Evolutionary conservation across 2,329 filamentous ascomycete genomes (phyloP), one percentile per base, ranked within the genome.

Genomic region (Rhynchosporium graminicola): DNA sequence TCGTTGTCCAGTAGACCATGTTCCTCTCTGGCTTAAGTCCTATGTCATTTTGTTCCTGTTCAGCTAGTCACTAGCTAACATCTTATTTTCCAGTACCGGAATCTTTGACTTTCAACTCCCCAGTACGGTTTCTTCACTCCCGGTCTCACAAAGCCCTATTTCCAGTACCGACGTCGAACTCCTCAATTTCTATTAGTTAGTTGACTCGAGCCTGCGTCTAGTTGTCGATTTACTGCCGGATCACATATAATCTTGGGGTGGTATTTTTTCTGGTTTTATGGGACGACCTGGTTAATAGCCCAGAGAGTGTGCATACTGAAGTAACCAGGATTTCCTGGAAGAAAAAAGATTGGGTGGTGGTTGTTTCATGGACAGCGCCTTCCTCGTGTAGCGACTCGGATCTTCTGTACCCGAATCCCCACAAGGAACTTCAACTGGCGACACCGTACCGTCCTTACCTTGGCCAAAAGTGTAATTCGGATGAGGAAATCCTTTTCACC

Each of bases 401-500:
- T 40, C 20, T 54, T 33, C 36, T 42, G 57, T 26, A 26, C 40
- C 57, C 57, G 13, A n/a, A 36, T 33, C 7, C 20, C 10, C 20
- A 15, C 48, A 31, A 51, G 48, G 31, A 51, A 51, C 7, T 15
- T 20, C 50, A 20, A 54, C 15, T 54, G 15, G 50, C 50, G 15
- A 54, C 28, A 40, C 31, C 47, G 47, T 31, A 36, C 36, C 26
- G 52, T 45, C 33, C 57, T 47, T 20, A 47, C 13, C 28, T 15
- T 45, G 31, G 36, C 29, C 13, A 29, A 31, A 9, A 31, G 38
- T 28, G 42, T 12, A 20, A 12, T 63, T 60, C 63, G 68, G 63
- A 70, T 70, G 65, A 62, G 40, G 54, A 40, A 52, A 58, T 57
- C 55, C 60, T 67, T 43, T 57, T 47, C 13, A 57, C 31, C 31